Percentiles rank a stretch among this genome's conserved stretches.
Conservation (phyloP, 139 green algal genomes). For the Coelastrella sp. region DNA sequence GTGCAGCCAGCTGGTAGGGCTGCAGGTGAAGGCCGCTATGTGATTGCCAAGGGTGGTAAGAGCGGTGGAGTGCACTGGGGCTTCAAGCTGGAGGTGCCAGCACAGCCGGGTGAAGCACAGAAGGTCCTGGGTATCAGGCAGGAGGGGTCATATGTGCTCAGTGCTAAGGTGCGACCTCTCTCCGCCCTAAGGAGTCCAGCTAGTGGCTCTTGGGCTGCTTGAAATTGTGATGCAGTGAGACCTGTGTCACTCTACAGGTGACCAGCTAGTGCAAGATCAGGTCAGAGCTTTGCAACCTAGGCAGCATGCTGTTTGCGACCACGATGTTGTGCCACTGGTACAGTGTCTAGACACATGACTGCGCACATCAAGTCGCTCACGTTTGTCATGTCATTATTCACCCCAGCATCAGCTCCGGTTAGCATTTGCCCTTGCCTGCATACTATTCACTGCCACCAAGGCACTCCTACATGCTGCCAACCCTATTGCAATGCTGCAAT, state of each 20-base stretch:
- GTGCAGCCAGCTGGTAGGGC: conserved; percentile 21
- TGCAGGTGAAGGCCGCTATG: conserved; percentile 27
- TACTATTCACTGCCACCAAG: no score
- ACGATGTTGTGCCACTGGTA: no score
- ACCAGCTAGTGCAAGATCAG: no score
- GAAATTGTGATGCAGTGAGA: not conserved
- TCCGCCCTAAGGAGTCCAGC: not conserved
- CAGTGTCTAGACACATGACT: no score
- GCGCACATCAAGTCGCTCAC: no score
- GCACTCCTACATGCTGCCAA: no score
- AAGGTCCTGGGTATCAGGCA: conserved; percentile 25
- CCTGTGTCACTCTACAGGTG: not conserved
- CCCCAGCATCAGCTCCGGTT: no score
- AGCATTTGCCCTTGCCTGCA: no score
- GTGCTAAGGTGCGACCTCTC: conserved; percentile 21
- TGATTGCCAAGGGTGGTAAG: conserved; percentile 30
- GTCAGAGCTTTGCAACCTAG: no score
- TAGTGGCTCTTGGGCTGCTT: not conserved
- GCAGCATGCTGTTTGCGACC: no score
- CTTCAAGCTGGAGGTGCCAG: conserved; percentile 39
- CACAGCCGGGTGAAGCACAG: conserved; percentile 22
- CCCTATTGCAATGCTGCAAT: no score
- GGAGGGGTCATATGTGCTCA: conserved; percentile 44
- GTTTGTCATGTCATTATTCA: no score
- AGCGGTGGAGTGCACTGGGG: conserved; percentile 13